Evolutionary conservation across 257 asterid species (phyloP), one percentile per base, ranked within the genome.

Genomic region (Capsicum baccatum): DNA sequence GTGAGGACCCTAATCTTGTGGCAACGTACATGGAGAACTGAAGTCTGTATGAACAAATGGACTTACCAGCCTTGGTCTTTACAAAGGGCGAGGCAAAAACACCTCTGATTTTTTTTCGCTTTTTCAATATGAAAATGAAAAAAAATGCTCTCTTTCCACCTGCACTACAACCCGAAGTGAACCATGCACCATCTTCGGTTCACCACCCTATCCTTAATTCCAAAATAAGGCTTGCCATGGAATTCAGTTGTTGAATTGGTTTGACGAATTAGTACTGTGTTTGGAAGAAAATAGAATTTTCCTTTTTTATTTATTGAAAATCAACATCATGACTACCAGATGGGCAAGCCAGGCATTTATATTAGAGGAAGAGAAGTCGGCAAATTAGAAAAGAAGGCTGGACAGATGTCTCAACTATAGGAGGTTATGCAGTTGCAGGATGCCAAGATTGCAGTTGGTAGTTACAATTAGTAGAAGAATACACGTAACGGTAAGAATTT

Each of bases 151-250:
- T 76, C 44, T 76, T 54, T 52, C 44, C 48, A 52, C 60, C 48
- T 26, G 48, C 59, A 52, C n/a, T 52, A 52, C 62, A 76, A 15
- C 26, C 63, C 63, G 26, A 76, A 52, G 63, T 62, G 63, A 13
- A 76, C 44, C 47, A 17, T 26, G 81, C 81, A 52, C 81, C 48
- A 76, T 76, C 63, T 76, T 76, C 6, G 19, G 26, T 76, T 52
- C 9, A 26, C 47, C 15, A 26, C n/a, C 15, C 48, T 14, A 52
- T 4, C 14, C 81, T 52, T 47, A 26, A 76, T 9, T 26, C 21
- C 26, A 16, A 76, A 52, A 76, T 76, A 9, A 52, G 44, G 44
- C 12, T 73, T 73, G 39, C 59, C 42, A 47, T 73, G 58, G 42
- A 52, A 48, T 19, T 47, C 11, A 19, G 63, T 26, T 21, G 81